Base-by-base conservation (phyloP, 805 yeast genomes). In the Diddensiella transvaalensis region DNA sequence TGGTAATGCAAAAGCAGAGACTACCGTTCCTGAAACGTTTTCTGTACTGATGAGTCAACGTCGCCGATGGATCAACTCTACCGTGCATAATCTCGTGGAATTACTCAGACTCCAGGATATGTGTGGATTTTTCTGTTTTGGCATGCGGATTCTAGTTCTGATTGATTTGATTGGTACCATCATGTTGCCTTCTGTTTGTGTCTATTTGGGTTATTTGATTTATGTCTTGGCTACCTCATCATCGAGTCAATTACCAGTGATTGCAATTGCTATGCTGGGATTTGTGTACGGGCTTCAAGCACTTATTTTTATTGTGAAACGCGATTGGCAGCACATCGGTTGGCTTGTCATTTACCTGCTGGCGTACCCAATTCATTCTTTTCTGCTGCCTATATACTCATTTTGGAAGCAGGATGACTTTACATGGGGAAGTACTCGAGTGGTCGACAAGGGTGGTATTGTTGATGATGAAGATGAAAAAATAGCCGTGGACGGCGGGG, bases 61-160 rank as follows among this genome's bases (percentile, higher is more conserved):
- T 65, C 87, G 97, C 70, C 85, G 97, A 65, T 89, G 97, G 97
- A 89, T 89, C 60, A 89, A 89, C 66, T 89, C 96, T 3, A 89
- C 97, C 0, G 90, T 89, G 32, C 97, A 89, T 67, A 89, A 89
- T 62, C 76, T 89, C 66, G 77, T 89, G 81, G 97, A 89, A 65
- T 77, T 89, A 61, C 86, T 84, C 2, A 69, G 87, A 53, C 90
- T 88, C 18, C 80, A 80, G 46, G 96, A 89, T 65, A 74, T 89
- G 56, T 89, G 97, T 74, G 97, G 96, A 56, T 87, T 95, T 0
- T 89, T 88, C 64, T 87, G 96, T 59, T 86, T 89, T 59, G 87
- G 96, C 0, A 89, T 89, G 97, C 96, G 88, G 67, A 89, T 89
- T 67, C 85, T 87, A 48, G 84, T 89, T 58, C 78, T 77, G 42